Evolutionary conservation across 2,329 filamentous ascomycete genomes (phyloP).

Genomic region (Aphanocladium album): DNA sequence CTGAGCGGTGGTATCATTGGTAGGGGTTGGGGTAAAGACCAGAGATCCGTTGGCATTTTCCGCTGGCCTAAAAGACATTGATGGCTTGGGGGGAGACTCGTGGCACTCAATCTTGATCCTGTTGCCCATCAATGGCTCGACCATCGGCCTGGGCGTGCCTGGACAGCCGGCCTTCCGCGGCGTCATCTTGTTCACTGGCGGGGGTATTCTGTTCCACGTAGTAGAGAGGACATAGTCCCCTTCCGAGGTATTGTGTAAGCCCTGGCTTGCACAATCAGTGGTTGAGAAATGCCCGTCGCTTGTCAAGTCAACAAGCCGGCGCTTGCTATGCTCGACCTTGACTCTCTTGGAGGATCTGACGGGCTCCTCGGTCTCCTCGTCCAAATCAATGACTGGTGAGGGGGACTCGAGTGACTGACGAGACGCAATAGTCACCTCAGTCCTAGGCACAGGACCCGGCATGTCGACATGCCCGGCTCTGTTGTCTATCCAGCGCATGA

Average conservation of each 20-base stretch:
- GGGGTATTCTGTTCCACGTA: background rate
- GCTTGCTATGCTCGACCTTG: background rate
- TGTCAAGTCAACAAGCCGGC: background rate
- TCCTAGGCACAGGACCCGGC: background rate
- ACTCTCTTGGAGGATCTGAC: background rate
- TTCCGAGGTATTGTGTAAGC: background rate
- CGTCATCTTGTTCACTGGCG: background rate
- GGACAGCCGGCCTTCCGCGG: background rate
- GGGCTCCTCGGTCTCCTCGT: background rate
- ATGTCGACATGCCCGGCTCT: background rate
- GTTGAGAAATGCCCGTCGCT: background rate
- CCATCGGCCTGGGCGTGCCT: too few relatives aligned
- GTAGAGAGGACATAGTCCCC: background rate
- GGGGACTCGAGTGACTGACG: background rate
- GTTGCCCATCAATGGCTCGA: too few relatives aligned
- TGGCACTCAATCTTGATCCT: too few relatives aligned
- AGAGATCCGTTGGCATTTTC: too few relatives aligned
- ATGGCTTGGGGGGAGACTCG: too few relatives aligned
- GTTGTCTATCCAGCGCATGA: slow-evolving; percentile 33
- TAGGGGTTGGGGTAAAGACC: too few relatives aligned
- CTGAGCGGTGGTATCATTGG: too few relatives aligned
- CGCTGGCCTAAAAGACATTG: too few relatives aligned
- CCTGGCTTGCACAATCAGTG: background rate
- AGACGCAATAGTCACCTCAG: background rate
- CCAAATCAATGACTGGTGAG: background rate